A percentile compares a stretch with the other conserved stretches of the same genome.
Evolutionary conservation across 805 yeast species (phyloP).

Genomic region (Wickerhamomyces silvicola): DNA sequence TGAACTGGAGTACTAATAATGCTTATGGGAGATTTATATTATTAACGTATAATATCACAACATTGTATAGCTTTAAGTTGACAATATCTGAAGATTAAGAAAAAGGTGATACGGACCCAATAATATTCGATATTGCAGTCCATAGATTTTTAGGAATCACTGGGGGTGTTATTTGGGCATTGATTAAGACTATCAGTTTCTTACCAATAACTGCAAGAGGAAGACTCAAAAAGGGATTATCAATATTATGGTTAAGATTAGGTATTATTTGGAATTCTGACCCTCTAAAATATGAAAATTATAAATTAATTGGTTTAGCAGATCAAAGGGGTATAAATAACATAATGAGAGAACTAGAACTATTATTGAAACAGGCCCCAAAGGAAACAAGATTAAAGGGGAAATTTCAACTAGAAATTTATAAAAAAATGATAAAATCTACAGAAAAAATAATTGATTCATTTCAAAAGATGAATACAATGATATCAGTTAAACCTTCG

Average conservation of each 20-base stretch:
- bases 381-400: slow-evolving; percentile 73
- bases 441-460: slow-evolving; percentile 69
- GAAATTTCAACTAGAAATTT: slow-evolving; percentile 50
- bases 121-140: slow-evolving; percentile 66
- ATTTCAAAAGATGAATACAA: slow-evolving; percentile 63
- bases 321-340: slow-evolving; percentile 38
- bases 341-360: slow-evolving; percentile 53
- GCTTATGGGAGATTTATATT: slow-evolving; percentile 67
- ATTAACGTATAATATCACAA: slow-evolving; percentile 72
- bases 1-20: slow-evolving; percentile 54
- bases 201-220: slow-evolving; percentile 74
- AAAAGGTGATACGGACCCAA: slow-evolving; percentile 62
- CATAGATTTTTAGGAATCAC: slow-evolving; percentile 72
- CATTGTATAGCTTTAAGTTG: slow-evolving; percentile 67
- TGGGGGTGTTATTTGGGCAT: slow-evolving; percentile 72
- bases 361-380: slow-evolving; percentile 63
- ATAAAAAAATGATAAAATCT: slow-evolving; percentile 41
- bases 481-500: slow-evolving; percentile 56
- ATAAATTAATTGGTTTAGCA: slow-evolving; percentile 17
- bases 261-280: slow-evolving; percentile 79
- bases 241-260: slow-evolving; percentile 69
- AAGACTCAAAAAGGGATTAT: slow-evolving; percentile 56
- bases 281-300: slow-evolving; percentile 43
- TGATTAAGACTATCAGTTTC: slow-evolving; percentile 56
- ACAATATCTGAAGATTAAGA: slow-evolving; percentile 50